Percentiles rank a stretch among this genome's conserved stretches.
Evolutionary conservation across 2,329 filamentous ascomycete species (phyloP).

Genomic region (Alternaria sp.): DNA sequence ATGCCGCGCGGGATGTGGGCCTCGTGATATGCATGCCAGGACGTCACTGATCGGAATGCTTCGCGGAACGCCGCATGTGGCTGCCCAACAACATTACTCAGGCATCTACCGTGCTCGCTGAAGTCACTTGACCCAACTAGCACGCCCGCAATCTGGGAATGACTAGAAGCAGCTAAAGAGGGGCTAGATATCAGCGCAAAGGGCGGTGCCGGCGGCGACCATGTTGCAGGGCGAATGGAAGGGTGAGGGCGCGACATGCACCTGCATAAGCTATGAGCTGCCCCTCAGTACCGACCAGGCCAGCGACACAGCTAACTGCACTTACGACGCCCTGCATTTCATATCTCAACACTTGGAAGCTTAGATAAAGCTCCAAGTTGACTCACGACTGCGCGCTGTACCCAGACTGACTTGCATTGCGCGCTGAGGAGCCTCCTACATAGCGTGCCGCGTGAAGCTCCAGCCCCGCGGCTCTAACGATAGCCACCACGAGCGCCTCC

Average conservation of each 20-base stretch:
- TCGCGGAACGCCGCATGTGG: slow-evolving; percentile 20
- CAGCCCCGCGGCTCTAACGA: slow-evolving; percentile 14
- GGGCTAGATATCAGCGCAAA: slow-evolving; percentile 16
- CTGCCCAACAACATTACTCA: slow-evolving; percentile 1
- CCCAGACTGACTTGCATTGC: slow-evolving; percentile 19
- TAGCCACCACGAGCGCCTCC: slow-evolving; percentile 16
- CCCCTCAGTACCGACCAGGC: slow-evolving; percentile 18
- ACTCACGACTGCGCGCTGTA: not conserved
- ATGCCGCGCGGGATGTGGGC: slow-evolving; percentile 2
- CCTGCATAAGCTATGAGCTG: slow-evolving; percentile 29
- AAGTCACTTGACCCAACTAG: slow-evolving; percentile 8
- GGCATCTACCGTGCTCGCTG: not conserved
- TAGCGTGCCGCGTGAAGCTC: slow-evolving; percentile 18
- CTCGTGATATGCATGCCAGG: slow-evolving; percentile 7
- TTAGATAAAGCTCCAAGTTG: slow-evolving; percentile 11
- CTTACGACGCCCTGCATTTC: slow-evolving; percentile 19
- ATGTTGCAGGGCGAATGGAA: slow-evolving; percentile 10
- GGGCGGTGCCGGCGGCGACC: slow-evolving; percentile 9
- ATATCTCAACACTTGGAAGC: slow-evolving; percentile 26
- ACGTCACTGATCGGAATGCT: slow-evolving; percentile 27
- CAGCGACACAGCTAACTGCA: slow-evolving; percentile 17
- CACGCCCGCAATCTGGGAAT: slow-evolving; percentile 1
- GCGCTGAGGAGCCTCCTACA: slow-evolving; percentile 27
- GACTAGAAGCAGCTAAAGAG: slow-evolving; percentile 1
- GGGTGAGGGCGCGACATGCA: slow-evolving; percentile 13